Evolutionary conservation across 2,329 filamentous ascomycete species (phyloP).

Genomic region (Talaromyces sp.): DNA sequence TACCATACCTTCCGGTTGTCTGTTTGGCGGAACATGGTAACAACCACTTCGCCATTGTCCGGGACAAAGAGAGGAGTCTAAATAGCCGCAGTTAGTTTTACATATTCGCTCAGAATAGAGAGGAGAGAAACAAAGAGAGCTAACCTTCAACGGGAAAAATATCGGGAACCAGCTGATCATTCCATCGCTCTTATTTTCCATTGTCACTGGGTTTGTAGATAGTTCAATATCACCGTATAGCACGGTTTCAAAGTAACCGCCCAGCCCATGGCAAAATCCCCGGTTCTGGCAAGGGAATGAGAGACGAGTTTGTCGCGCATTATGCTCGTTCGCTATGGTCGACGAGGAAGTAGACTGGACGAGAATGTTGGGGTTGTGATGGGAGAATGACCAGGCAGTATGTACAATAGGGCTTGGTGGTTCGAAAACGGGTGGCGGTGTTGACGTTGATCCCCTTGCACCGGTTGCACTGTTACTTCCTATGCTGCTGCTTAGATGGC

Average conservation of each 20-base stretch:
- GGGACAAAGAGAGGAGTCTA: slow-evolving; percentile 83
- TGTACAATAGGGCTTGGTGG: slow-evolving; percentile 34
- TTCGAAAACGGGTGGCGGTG: slow-evolving; percentile 26
- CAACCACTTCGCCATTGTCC: slow-evolving; percentile 74
- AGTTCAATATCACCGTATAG: slow-evolving; percentile 82
- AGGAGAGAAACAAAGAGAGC: slow-evolving; percentile 21
- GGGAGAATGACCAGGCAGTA: slow-evolving; percentile 42
- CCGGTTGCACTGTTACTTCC: slow-evolving; percentile 17
- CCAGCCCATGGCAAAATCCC: slow-evolving; percentile 84
- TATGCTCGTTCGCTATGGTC: slow-evolving; percentile 79
- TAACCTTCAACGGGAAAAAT: slow-evolving; percentile 90
- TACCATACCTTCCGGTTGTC: slow-evolving; percentile 98
- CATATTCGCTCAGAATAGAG: not conserved
- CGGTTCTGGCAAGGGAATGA: slow-evolving; percentile 73
- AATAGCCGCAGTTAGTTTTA: not conserved
- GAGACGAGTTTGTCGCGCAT: slow-evolving; percentile 71
- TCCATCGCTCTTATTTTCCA: slow-evolving; percentile 86
- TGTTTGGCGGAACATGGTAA: slow-evolving; percentile 94
- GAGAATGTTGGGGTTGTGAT: slow-evolving; percentile 36
- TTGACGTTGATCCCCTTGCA: slow-evolving; percentile 20
- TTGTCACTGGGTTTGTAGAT: slow-evolving; percentile 86
- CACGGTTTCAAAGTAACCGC: slow-evolving; percentile 95
- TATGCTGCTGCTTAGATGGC: slow-evolving; percentile 11
- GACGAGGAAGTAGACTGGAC: slow-evolving; percentile 25
- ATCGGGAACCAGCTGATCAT: slow-evolving; percentile 99